Conservation (phyloP, 192 early-diverging fungal genomes). For the Linnemannia elongata region DNA sequence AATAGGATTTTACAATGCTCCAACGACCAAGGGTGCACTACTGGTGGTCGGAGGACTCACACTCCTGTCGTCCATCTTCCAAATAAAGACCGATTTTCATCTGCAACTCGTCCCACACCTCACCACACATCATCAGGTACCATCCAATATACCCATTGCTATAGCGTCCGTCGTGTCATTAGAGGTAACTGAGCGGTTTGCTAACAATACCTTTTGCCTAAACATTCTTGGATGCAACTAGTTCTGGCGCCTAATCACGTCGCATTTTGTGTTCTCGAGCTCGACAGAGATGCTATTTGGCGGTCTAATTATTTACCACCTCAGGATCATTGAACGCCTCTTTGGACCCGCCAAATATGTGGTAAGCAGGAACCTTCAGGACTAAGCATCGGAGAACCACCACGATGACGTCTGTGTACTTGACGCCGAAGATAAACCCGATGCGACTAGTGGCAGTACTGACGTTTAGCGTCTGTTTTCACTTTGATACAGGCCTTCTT, state of each 20-base stretch:
- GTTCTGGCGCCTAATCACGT: conserved; percentile 75
- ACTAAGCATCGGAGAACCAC: background rate
- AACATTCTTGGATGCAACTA: conserved; percentile 20
- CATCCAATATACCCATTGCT: too few species aligned
- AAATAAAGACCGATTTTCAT: conserved; percentile 65
- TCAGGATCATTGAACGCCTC: conserved; percentile 71
- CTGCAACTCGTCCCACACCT: conserved; percentile 72
- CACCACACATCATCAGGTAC: conserved; percentile 72
- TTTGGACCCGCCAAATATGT: conserved; percentile 75
- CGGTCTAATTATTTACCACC: conserved; percentile 69
- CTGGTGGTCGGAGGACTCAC: conserved; percentile 64
- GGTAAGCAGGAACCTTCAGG: conserved; percentile 44
- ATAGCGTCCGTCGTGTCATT: background rate
- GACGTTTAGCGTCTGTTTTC: background rate
- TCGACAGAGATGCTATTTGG: conserved; percentile 73
- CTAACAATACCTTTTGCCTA: background rate
- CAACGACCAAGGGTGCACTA: conserved; percentile 68
- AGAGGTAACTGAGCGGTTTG: background rate
- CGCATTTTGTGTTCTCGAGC: conserved; percentile 67
- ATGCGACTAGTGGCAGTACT: background rate
- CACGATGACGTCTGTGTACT: background rate
- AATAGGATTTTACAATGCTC: conserved; percentile 75
- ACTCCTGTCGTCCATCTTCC: conserved; percentile 62
- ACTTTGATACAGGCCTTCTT: conserved; percentile 61
- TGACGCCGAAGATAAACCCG: background rate